These are phyloP conservation scores for Metroxylon sagu DNA, from an alignment of 176 grass and related monocot species.

Conservation along the genomic window DNA sequence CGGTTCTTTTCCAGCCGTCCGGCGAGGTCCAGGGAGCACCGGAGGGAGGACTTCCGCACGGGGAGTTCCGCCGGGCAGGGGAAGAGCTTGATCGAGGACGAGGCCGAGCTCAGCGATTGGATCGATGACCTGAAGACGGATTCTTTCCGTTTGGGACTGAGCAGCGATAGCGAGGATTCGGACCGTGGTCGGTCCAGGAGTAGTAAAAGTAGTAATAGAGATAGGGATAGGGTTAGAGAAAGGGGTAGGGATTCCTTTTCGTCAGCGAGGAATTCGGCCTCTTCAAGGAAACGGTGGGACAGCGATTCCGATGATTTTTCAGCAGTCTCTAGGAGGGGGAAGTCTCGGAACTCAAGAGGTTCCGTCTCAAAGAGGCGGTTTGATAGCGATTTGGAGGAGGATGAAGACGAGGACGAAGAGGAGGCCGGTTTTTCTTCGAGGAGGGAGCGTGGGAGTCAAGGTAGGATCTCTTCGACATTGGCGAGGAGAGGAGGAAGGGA, in stretches of 20 bases:
- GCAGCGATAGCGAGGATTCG: conserved; percentile 55
- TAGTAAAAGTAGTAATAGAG: conserved; percentile 1
- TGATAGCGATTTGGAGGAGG: conserved; percentile 38
- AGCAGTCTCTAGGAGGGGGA: conserved; percentile 18
- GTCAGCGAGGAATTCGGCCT: not conserved
- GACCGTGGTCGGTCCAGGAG: conserved; percentile 8
- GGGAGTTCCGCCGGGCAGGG: conserved; percentile 17
- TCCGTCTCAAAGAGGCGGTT: conserved; percentile 32
- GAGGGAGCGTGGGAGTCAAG: conserved; percentile 22
- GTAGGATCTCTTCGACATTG: conserved; percentile 22
- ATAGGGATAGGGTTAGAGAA: conserved; percentile 7
- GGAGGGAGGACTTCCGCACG: not conserved
- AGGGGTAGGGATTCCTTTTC: not conserved
- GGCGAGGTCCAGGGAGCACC: not conserved
- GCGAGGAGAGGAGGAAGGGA: conserved; percentile 18
- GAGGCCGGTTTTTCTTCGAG: conserved; percentile 29
- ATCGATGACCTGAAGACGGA: conserved; percentile 61
- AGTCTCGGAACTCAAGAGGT: conserved; percentile 28
- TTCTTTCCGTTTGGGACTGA: conserved; percentile 39
- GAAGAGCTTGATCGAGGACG: conserved; percentile 69
- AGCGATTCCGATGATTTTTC: conserved; percentile 1
- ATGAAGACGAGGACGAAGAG: conserved; percentile 23
- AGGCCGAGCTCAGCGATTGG: conserved; percentile 84
- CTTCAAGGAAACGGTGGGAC: not conserved
- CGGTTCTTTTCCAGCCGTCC: conserved; percentile 47